A percentile compares a stretch with the other conserved stretches of the same genome.
Evolutionary conservation across 2,329 filamentous ascomycete genomes (phyloP).

Genomic region (Aspergillus sp.): DNA sequence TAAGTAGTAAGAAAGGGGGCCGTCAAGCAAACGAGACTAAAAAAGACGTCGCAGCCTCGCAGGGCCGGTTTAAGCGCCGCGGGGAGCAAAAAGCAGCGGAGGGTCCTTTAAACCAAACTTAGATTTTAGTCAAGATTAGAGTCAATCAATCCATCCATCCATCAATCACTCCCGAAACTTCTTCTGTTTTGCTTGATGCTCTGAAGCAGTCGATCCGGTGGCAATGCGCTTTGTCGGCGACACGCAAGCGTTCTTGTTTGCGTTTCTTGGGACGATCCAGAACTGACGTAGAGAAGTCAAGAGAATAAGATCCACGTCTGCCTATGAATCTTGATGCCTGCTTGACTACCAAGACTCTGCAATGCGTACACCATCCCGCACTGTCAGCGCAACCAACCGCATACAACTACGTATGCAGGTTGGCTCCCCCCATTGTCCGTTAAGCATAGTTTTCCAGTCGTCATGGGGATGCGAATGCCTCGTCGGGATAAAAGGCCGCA

Average conservation of each 20-base stretch:
- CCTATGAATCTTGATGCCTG: slow-evolving; percentile 4
- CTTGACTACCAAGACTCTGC: background rate
- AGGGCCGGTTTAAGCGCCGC: slow-evolving; percentile 6
- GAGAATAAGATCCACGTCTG: background rate
- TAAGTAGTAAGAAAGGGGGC: slow-evolving; percentile 3
- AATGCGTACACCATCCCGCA: background rate
- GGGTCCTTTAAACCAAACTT: background rate
- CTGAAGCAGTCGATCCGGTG: background rate
- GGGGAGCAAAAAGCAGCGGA: slow-evolving; percentile 10
- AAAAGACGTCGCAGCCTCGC: no score
- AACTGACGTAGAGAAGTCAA: background rate
- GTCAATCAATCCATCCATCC: background rate
- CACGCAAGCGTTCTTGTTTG: slow-evolving; percentile 7
- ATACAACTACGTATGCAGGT: slow-evolving; percentile 5
- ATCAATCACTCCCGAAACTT: background rate
- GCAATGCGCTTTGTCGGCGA: slow-evolving; percentile 7
- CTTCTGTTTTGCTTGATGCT: background rate
- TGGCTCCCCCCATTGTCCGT: background rate
- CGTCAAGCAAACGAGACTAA: slow-evolving; percentile 1
- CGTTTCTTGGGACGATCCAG: background rate
- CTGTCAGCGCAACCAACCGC: slow-evolving; percentile 4
- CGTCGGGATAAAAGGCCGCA: background rate
- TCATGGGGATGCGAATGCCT: slow-evolving; percentile 3
- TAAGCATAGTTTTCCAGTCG: slow-evolving; percentile 1
- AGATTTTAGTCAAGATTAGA: background rate